These are phyloP conservation scores for Cytospora piceicola DNA, from an alignment of 2,329 filamentous ascomycete genomes.

Conservation along the genomic window DNA sequence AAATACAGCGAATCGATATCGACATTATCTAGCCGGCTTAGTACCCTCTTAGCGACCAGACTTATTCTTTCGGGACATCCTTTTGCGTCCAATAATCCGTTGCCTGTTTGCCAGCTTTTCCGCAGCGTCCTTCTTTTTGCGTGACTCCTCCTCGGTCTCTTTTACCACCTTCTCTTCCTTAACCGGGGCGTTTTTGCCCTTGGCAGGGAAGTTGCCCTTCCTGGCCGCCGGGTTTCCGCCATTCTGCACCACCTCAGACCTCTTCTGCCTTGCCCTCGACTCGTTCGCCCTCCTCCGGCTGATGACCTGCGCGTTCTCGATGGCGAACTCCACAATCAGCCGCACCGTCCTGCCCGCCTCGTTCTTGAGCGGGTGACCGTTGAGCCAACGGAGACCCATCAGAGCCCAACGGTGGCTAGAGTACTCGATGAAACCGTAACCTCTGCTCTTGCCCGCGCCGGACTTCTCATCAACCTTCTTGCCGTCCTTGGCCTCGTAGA, in stretches of 20 bases:
- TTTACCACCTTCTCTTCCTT: constrained; percentile 31
- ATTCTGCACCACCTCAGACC: constrained; percentile 27
- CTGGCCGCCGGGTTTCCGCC: constrained; percentile 39
- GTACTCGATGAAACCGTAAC: constrained; percentile 98
- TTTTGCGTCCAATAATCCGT: constrained; percentile 84
- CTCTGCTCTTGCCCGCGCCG: constrained; percentile 81
- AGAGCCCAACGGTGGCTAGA: constrained; percentile 90
- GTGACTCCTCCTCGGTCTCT: constrained; percentile 8
- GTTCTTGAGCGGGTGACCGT: constrained; percentile 69
- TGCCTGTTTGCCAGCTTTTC: constrained; percentile 56
- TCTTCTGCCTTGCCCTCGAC: constrained; percentile 40
- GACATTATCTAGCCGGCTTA: not conserved
- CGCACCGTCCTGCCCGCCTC: constrained; percentile 79
- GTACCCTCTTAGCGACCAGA: constrained; percentile 15
- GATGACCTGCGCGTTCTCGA: constrained; percentile 98
- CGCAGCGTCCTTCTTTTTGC: constrained; percentile 37
- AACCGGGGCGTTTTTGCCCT: constrained; percentile 33
- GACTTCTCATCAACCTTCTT: constrained; percentile 78
- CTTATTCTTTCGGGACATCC: constrained; percentile 72
- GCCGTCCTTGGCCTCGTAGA: constrained; percentile 87
- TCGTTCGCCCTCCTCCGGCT: constrained; percentile 72
- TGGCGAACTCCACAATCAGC: constrained; percentile 94
- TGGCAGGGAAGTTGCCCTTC: constrained; percentile 28
- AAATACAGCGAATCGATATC: not conserved
- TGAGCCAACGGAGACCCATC: constrained; percentile 93